Conservation (phyloP, 83 land plant genomes). For the Diphasiastrum complanatum region DNA sequence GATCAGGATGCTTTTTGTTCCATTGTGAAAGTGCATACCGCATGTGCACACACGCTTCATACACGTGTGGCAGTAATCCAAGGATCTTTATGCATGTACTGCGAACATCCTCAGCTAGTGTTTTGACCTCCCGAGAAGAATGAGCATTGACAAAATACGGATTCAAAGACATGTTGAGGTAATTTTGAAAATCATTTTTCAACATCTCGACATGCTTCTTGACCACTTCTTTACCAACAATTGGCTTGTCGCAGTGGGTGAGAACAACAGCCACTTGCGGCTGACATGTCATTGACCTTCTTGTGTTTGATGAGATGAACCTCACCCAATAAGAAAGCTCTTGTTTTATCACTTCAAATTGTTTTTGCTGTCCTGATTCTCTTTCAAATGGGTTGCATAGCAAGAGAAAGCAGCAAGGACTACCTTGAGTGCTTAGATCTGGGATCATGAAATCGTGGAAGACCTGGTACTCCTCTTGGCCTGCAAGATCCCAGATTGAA, state of each 20-base stretch:
- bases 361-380: neutral
- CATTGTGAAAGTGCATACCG: neutral
- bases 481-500: constrained; percentile 1
- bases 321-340: constrained; percentile 8
- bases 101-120: too few species aligned
- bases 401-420: neutral
- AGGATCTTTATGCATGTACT: too few species aligned
- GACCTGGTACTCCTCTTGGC: constrained; percentile 8
- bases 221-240: too few species aligned
- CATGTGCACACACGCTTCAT: neutral
- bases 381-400: constrained; percentile 1
- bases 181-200: neutral
- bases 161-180: neutral
- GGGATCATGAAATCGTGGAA: constrained; percentile 4
- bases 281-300: neutral
- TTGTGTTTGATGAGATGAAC: constrained; percentile 4
- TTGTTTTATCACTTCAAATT: neutral
- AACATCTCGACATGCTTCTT: too few species aligned
- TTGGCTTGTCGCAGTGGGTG: neutral
- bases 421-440: constrained; percentile 3
- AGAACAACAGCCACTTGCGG: neutral
- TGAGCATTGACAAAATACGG: neutral
- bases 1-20: constrained; percentile 10
- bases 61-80: too few species aligned
- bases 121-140: neutral